phyloP scores from a whole-genome alignment of 805 yeast genomes.

The Starmera pachycereana region DNA sequence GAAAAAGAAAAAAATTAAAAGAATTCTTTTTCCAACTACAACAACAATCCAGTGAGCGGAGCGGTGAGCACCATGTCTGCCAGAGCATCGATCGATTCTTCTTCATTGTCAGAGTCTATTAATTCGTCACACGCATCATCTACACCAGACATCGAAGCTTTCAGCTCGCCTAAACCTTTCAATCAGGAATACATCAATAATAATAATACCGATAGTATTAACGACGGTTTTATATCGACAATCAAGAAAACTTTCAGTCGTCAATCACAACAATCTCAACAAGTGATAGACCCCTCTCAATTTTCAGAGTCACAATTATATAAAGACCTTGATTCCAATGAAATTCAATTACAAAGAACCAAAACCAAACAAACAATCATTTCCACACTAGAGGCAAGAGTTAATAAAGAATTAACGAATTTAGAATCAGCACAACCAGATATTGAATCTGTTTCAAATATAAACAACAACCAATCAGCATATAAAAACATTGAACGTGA shows the following conservation, averaged over 20 bases:
- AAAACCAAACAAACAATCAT: conserved; percentile 31
- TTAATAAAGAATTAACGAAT: conserved; percentile 11
- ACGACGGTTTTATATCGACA: not conserved
- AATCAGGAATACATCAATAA: no score
- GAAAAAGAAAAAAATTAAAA: no score
- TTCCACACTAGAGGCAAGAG: conserved; percentile 13
- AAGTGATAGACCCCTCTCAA: not conserved
- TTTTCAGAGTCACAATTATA: conserved; percentile 23
- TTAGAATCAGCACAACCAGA: not conserved
- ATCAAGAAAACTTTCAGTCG: not conserved
- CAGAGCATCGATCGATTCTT: no score
- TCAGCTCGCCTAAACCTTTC: no score
- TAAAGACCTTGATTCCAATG: conserved; percentile 25
- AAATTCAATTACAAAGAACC: conserved; percentile 27
- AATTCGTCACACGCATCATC: no score
- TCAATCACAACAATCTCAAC: no score
- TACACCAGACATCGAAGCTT: no score
- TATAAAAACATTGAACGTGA: conserved; percentile 9
- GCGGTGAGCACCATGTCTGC: no score
- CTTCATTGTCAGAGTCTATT: no score
- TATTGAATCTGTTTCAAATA: not conserved
- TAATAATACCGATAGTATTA: no score
- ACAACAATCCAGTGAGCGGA: no score
- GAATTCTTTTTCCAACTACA: no score
- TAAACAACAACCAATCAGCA: conserved; percentile 4